Evolutionary conservation across 2,329 filamentous ascomycete species (phyloP).

Genomic region (Aschersonia sp.): DNA sequence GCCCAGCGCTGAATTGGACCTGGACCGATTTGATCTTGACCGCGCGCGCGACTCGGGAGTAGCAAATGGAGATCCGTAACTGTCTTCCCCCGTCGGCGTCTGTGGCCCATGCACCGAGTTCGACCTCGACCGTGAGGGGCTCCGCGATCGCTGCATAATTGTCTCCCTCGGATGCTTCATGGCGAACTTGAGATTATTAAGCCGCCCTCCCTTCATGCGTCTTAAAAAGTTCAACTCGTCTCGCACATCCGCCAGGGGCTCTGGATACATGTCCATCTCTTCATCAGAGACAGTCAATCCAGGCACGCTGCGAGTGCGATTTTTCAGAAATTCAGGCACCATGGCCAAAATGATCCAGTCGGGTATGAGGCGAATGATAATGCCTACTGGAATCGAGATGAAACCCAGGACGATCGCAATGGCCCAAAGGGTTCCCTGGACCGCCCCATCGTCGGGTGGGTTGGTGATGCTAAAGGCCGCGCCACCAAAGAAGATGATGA

Average conservation of each 20-base stretch:
- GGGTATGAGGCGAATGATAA: constrained; percentile 69
- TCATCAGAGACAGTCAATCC: constrained; percentile 50
- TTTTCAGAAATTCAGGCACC: constrained; percentile 38
- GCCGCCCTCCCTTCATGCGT: constrained; percentile 64
- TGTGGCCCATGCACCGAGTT: constrained; percentile 46
- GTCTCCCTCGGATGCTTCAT: constrained; percentile 62
- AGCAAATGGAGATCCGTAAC: constrained; percentile 30
- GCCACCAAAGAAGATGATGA: constrained; percentile 82
- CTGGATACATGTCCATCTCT: constrained; percentile 55
- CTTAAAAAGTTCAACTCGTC: constrained; percentile 72
- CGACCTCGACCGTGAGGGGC: constrained; percentile 48
- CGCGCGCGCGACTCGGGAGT: constrained; percentile 49
- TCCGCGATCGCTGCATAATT: constrained; percentile 46
- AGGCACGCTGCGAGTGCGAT: constrained; percentile 29
- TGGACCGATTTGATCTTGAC: constrained; percentile 51
- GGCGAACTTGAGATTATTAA: constrained; percentile 70
- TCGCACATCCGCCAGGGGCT: constrained; percentile 58
- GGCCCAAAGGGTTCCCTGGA: constrained; percentile 52
- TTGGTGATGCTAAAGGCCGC: constrained; percentile 59
- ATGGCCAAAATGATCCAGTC: constrained; percentile 47
- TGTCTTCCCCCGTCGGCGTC: constrained; percentile 47
- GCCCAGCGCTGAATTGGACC: constrained; percentile 57
- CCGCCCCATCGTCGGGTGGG: constrained; percentile 36
- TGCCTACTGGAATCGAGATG: constrained; percentile 72
- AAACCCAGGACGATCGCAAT: constrained; percentile 73